phyloP scores from a whole-genome alignment of 2,329 filamentous ascomycete species.

The Aulographum hederae region DNA sequence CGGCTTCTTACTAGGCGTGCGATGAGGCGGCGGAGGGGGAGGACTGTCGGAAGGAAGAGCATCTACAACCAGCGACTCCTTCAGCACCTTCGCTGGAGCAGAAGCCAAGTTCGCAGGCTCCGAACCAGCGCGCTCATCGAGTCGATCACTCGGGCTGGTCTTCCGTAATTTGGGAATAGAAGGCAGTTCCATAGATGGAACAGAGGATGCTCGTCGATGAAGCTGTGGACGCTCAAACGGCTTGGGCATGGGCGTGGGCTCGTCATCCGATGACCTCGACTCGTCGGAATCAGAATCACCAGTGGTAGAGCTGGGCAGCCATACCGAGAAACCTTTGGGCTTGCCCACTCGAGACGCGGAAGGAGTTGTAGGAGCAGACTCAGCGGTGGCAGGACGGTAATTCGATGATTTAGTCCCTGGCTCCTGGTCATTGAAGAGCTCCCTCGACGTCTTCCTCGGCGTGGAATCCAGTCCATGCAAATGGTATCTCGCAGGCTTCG shows the following conservation, averaged over 20 bases:
- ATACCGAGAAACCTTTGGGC: conserved; percentile 24
- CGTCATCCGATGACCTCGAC: conserved; percentile 7
- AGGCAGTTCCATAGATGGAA: conserved; percentile 26
- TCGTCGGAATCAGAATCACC: conserved; percentile 14
- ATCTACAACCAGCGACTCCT: conserved; percentile 9
- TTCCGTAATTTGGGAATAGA: conserved; percentile 25
- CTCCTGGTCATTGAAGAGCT: too few relatives aligned
- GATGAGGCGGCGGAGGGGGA: conserved; percentile 31
- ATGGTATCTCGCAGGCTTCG: too few relatives aligned
- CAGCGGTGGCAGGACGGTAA: conserved; percentile 1
- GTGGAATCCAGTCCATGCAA: too few relatives aligned
- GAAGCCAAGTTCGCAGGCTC: not conserved
- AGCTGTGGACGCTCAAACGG: conserved; percentile 14
- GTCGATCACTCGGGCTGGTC: conserved; percentile 7
- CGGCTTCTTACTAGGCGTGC: conserved; percentile 28
- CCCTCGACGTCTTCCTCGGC: too few relatives aligned
- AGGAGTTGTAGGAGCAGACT: conserved; percentile 5
- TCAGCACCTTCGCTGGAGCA: conserved; percentile 6
- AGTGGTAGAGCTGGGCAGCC: conserved; percentile 24
- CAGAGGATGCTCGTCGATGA: conserved; percentile 28
- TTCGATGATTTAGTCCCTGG: not conserved
- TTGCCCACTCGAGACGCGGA: not conserved
- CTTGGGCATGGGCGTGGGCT: conserved; percentile 3
- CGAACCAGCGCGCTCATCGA: not conserved
- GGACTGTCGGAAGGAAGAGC: conserved; percentile 8